These are phyloP conservation scores for Heterobasidion occidentale DNA, from an alignment of 1,284 basidiomycete genomes.

Conservation along the genomic window DNA sequence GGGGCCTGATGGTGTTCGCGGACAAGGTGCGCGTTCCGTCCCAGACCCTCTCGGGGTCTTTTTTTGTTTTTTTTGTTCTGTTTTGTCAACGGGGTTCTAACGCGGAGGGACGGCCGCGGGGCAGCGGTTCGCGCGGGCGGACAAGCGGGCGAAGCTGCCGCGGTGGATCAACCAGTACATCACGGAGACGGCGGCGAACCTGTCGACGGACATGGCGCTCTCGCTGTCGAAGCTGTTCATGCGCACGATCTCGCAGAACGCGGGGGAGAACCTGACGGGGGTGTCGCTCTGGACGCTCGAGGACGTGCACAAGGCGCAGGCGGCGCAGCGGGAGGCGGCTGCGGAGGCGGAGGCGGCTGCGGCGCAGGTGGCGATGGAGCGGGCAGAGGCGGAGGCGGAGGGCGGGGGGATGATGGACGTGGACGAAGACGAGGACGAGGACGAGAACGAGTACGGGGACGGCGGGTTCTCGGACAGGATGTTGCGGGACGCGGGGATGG, in stretches of 20 bases:
- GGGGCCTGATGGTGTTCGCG: conserved; percentile 99
- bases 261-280: conserved; percentile 91
- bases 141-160: conserved; percentile 95
- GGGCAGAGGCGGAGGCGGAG: conserved; percentile 16
- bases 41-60: background rate
- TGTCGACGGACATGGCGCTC: conserved; percentile 98
- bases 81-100: background rate
- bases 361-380: conserved; percentile 31
- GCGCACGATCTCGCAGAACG: conserved; percentile 95
- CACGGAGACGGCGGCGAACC: conserved; percentile 92
- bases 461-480: conserved; percentile 67
- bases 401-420: conserved; percentile 19
- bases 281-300: conserved; percentile 91
- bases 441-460: conserved; percentile 59
- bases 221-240: conserved; percentile 96
- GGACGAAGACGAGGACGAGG: conserved; percentile 33
- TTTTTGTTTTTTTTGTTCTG: background rate
- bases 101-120: no score
- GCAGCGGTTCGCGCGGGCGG: conserved; percentile 92
- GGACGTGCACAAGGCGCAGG: conserved; percentile 77
- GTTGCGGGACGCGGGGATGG: conserved; percentile 51
- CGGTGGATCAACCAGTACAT: conserved; percentile 99
- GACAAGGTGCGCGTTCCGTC: conserved; percentile 70
- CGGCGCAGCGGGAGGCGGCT: conserved; percentile 59
- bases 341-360: conserved; percentile 29